phyloP scores from a whole-genome alignment of 257 asterid species.

The Fraxinus americana region DNA sequence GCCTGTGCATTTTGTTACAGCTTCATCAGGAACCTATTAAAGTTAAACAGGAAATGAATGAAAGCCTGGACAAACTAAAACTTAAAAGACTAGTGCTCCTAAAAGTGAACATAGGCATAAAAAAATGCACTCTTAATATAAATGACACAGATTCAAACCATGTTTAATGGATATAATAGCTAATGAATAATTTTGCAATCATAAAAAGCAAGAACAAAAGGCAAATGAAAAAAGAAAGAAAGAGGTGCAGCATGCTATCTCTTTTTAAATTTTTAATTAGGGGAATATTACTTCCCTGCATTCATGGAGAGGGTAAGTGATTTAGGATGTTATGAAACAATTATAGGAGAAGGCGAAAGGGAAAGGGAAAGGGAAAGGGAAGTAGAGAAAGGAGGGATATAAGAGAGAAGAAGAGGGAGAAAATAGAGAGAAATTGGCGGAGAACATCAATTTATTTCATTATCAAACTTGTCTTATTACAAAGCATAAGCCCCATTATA shows the following conservation, averaged over 20 bases:
- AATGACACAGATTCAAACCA: background rate
- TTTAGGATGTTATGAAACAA: too few species aligned
- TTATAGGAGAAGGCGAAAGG: too few species aligned
- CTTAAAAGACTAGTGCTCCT: conserved; percentile 7
- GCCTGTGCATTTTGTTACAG: conserved; percentile 78
- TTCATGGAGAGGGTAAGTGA: background rate
- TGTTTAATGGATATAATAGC: background rate
- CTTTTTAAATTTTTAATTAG: background rate
- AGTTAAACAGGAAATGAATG: conserved; percentile 16
- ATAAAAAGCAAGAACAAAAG: background rate
- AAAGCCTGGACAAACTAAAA: background rate
- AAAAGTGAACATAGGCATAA: background rate
- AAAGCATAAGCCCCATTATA: too few species aligned
- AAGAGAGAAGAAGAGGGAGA: too few species aligned
- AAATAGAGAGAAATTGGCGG: too few species aligned
- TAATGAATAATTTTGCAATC: background rate
- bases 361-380: too few species aligned
- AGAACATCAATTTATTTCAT: too few species aligned
- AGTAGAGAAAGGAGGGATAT: too few species aligned
- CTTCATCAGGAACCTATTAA: conserved; percentile 90
- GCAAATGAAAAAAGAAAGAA: background rate
- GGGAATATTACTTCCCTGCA: background rate
- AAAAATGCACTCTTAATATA: background rate
- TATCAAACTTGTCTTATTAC: too few species aligned
- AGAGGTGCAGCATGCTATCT: background rate